Evolutionary conservation across 2,329 filamentous ascomycete species (phyloP).

Genomic region (Exophiala aquamarina): DNA sequence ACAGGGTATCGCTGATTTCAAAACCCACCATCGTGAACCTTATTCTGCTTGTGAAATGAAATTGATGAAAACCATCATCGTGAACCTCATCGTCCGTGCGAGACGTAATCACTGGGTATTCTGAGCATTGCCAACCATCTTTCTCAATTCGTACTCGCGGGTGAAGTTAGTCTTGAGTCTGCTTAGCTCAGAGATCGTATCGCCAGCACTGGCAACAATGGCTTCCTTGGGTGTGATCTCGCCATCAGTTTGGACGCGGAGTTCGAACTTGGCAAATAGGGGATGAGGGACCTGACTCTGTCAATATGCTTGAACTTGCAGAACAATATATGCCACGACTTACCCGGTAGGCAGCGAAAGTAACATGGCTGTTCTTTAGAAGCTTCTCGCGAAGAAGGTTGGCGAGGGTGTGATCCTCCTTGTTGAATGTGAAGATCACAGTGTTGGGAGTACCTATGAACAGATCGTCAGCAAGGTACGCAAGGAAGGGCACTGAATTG

Average conservation of each 20-base stretch:
- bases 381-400: slow-evolving; percentile 87
- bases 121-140: slow-evolving; percentile 69
- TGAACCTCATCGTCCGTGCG: neutral
- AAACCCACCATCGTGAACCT: no score
- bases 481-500: slow-evolving; percentile 17
- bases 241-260: slow-evolving; percentile 92
- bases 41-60: neutral
- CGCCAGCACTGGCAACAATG: slow-evolving; percentile 74
- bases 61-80: neutral
- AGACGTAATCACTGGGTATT: slow-evolving; percentile 27
- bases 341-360: slow-evolving; percentile 92
- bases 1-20: no score
- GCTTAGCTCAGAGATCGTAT: slow-evolving; percentile 77
- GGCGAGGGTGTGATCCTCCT: slow-evolving; percentile 94
- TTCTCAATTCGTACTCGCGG: slow-evolving; percentile 85
- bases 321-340: slow-evolving; percentile 30
- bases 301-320: slow-evolving; percentile 10
- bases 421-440: slow-evolving; percentile 92
- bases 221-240: slow-evolving; percentile 85
- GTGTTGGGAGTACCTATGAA: slow-evolving; percentile 80
- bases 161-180: slow-evolving; percentile 84
- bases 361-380: slow-evolving; percentile 77
- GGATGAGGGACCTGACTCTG: slow-evolving; percentile 43
- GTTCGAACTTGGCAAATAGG: slow-evolving; percentile 56
- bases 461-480: slow-evolving; percentile 2